These are phyloP conservation scores for Globisporangium paddicum DNA, from an alignment of 352 stramenopile species.

Conservation along the genomic window DNA sequence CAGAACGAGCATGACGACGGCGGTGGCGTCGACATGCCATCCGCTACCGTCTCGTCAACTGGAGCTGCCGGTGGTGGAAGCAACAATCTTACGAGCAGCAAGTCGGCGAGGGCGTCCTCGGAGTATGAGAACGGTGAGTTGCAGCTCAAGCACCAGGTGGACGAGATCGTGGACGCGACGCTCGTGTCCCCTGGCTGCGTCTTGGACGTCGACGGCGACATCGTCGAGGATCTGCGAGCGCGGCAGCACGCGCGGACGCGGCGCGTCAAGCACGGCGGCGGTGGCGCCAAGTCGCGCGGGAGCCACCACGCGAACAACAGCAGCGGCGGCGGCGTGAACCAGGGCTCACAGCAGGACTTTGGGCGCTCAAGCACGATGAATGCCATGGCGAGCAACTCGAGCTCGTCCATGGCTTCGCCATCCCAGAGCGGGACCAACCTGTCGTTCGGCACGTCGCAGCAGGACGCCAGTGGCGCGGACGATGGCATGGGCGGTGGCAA, in stretches of 20 bases:
- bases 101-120: conserved; percentile 14
- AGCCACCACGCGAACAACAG: conserved; percentile 23
- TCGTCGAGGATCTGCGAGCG: conserved; percentile 61
- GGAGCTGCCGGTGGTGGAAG: conserved; percentile 2
- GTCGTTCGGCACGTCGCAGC: conserved; percentile 48
- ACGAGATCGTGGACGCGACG: conserved; percentile 75
- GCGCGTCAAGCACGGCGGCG: conserved; percentile 8
- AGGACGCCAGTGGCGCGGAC: conserved; percentile 26
- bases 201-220: conserved; percentile 73
- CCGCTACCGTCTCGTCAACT: not conserved
- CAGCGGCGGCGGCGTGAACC: conserved; percentile 14
- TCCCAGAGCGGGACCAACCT: conserved; percentile 44
- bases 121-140: conserved; percentile 36
- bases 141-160: conserved; percentile 62
- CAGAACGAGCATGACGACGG: conserved; percentile 30
- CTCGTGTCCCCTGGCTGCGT: conserved; percentile 75
- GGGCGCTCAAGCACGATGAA: conserved; percentile 28
- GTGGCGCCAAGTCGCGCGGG: conserved; percentile 1
- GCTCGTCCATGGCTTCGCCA: conserved; percentile 30
- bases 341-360: conserved; percentile 29
- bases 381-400: conserved; percentile 26
- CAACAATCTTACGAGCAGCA: not conserved
- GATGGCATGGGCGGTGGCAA: conserved; percentile 23
- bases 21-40: conserved; percentile 7
- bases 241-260: conserved; percentile 35